Evolutionary conservation across 352 stramenopile species (phyloP).

Genomic region (Phytophthora podocarpi): DNA sequence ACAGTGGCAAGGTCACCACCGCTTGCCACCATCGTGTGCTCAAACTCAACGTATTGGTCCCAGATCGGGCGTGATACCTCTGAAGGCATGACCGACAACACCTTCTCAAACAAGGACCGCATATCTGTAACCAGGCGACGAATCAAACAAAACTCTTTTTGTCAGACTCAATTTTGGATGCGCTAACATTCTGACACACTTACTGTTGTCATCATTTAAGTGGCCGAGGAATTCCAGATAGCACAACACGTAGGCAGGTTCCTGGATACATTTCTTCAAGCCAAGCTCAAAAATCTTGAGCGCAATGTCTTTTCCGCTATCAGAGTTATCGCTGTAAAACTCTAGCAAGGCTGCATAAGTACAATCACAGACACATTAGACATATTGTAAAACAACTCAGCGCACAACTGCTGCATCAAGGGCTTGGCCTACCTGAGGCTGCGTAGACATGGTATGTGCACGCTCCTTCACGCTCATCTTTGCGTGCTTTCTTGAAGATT

Average conservation of each 20-base stretch:
- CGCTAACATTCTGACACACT: slow-evolving; percentile 15
- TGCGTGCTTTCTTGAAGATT: slow-evolving; percentile 83
- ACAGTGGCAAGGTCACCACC: slow-evolving; percentile 84
- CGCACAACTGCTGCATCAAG: neutral
- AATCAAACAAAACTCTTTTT: neutral
- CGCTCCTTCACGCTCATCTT: slow-evolving; percentile 81
- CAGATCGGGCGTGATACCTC: slow-evolving; percentile 85
- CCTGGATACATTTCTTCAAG: slow-evolving; percentile 89
- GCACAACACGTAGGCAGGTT: slow-evolving; percentile 82
- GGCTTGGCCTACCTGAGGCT: slow-evolving; percentile 60
- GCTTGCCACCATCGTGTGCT: slow-evolving; percentile 87
- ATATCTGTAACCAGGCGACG: slow-evolving; percentile 62
- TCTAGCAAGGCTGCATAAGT: slow-evolving; percentile 68
- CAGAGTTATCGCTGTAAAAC: slow-evolving; percentile 87
- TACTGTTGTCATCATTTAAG: slow-evolving; percentile 91
- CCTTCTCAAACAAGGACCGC: slow-evolving; percentile 89
- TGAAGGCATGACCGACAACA: slow-evolving; percentile 83
- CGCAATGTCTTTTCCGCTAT: slow-evolving; percentile 83
- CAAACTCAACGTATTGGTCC: slow-evolving; percentile 87
- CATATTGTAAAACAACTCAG: neutral
- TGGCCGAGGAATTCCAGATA: slow-evolving; percentile 89
- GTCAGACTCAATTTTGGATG: neutral
- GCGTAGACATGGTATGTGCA: slow-evolving; percentile 87
- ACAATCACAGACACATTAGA: slow-evolving; percentile 16
- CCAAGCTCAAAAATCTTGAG: slow-evolving; percentile 91